phyloP scores from a whole-genome alignment of 108 stramenopile species.

The Epithemia pelagica region DNA sequence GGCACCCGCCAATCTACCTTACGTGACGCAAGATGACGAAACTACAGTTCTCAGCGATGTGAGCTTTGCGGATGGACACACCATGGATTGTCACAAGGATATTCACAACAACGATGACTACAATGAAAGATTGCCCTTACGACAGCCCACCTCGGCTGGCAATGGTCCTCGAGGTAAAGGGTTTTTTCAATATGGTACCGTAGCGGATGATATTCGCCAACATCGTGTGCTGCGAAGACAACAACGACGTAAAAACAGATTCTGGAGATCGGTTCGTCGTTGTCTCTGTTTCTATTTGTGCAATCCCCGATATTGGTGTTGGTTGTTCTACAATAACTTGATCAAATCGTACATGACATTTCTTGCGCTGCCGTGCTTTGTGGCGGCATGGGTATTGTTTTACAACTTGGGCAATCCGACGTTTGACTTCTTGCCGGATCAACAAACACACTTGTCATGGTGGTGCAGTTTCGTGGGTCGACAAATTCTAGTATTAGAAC shows the following conservation, averaged over 20 bases:
- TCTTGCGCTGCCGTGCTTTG: slow-evolving; percentile 18
- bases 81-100: background rate
- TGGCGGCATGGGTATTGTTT: slow-evolving; percentile 29
- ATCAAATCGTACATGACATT: slow-evolving; percentile 6
- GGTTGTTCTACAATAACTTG: background rate
- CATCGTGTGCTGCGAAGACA: background rate
- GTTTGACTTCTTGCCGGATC: slow-evolving; percentile 46
- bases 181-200: background rate
- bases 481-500: slow-evolving; percentile 44
- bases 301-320: background rate
- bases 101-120: background rate
- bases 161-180: background rate
- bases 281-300: background rate
- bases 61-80: background rate
- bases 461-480: slow-evolving; percentile 61
- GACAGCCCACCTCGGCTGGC: background rate
- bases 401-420: slow-evolving; percentile 61
- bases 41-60: background rate
- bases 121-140: slow-evolving; percentile 9
- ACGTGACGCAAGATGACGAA: background rate
- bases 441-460: slow-evolving; percentile 54
- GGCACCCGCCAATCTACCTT: background rate
- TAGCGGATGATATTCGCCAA: background rate
- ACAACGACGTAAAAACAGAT: background rate
- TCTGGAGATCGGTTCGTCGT: background rate